A percentile compares a stretch with the other conserved stretches of the same genome.
Evolutionary conservation across 345 rosid species (phyloP).

Genomic region (Syzygium oleosum): DNA sequence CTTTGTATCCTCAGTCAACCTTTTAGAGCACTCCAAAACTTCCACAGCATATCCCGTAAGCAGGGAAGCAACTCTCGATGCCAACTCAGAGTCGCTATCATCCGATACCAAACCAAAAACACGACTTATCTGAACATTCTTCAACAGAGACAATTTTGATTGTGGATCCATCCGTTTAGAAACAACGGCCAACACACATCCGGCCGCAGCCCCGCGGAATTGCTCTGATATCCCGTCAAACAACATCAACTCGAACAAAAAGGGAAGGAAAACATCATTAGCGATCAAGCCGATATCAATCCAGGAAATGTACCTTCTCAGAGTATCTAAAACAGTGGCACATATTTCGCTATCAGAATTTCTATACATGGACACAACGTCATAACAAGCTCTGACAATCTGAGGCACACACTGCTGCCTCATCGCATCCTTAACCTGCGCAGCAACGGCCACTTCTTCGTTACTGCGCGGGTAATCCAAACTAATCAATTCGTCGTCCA

Average conservation of each 20-base stretch:
- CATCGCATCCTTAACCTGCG: conserved; percentile 89
- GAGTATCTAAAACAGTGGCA: conserved; percentile 56
- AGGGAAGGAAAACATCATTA: conserved; percentile 61
- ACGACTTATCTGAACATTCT: conserved; percentile 54
- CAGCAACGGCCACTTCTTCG: conserved; percentile 60
- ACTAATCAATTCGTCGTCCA: conserved; percentile 91
- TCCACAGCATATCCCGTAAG: conserved; percentile 81
- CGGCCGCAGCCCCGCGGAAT: conserved; percentile 76
- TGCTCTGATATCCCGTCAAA: conserved; percentile 51
- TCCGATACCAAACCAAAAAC: conserved; percentile 57
- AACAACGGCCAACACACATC: conserved; percentile 77
- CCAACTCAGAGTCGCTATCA: conserved; percentile 60
- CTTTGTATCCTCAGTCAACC: conserved; percentile 55
- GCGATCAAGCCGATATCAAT: conserved; percentile 82
- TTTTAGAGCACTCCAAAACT: conserved; percentile 75
- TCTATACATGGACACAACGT: conserved; percentile 54
- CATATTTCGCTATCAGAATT: conserved; percentile 68
- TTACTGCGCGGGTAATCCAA: conserved; percentile 69
- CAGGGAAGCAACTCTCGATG: conserved; percentile 49
- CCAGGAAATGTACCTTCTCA: conserved; percentile 88
- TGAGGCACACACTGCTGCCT: conserved; percentile 88
- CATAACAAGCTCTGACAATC: conserved; percentile 84
- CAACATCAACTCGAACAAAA: conserved; percentile 72
- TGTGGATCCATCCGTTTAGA: conserved; percentile 86
- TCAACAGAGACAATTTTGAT: conserved; percentile 59